Evolutionary conservation across 2,329 filamentous ascomycete species (phyloP).

Genomic region (Myrmaecium sp.): DNA sequence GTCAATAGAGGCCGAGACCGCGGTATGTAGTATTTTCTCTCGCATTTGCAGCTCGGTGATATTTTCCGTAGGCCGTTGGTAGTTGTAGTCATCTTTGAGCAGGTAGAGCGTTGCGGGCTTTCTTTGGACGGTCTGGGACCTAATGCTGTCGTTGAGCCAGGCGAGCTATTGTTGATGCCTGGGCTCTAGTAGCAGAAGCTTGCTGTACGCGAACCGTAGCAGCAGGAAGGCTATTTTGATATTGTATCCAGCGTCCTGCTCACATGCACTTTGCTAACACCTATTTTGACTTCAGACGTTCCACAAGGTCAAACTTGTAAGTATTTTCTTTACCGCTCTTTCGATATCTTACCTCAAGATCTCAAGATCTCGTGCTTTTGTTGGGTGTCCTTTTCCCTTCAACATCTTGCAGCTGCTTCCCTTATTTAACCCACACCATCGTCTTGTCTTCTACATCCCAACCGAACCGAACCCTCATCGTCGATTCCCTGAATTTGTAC

Average conservation of each 20-base stretch:
- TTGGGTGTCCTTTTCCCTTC: background rate
- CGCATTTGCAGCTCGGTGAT: too few relatives aligned
- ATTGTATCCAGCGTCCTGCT: too few relatives aligned
- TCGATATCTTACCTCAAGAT: too few relatives aligned
- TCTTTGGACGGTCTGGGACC: background rate
- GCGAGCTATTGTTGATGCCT: background rate
- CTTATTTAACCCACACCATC: background rate
- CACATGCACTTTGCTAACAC: background rate
- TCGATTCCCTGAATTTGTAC: background rate
- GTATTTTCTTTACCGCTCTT: background rate
- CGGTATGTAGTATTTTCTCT: constrained; percentile 25
- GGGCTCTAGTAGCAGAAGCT: background rate
- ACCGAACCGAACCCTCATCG: background rate
- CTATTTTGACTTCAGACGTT: background rate
- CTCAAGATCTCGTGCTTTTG: constrained; percentile 1
- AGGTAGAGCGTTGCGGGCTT: too few relatives aligned
- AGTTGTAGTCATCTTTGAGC: too few relatives aligned
- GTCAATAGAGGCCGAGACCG: constrained; percentile 34
- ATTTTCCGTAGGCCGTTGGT: too few relatives aligned
- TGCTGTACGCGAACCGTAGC: background rate
- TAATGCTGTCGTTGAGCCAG: background rate
- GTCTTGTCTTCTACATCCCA: background rate
- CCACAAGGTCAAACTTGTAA: background rate
- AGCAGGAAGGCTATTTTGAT: background rate
- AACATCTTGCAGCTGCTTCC: background rate